These are phyloP conservation scores for Arxiozyma slooffiae DNA, from an alignment of 1,139 yeast species.

Conservation along the genomic window DNA sequence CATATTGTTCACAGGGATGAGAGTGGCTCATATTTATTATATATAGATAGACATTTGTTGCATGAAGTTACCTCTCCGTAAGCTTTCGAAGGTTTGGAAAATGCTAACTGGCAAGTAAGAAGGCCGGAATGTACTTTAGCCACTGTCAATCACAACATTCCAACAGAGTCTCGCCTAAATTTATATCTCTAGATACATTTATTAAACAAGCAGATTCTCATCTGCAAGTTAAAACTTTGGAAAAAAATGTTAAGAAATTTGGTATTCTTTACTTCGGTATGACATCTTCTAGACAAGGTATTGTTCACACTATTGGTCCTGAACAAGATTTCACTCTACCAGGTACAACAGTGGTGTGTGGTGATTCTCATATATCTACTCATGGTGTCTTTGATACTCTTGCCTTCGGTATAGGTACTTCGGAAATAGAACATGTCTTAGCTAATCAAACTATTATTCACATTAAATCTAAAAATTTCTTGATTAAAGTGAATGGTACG, in stretches of 20 bases:
- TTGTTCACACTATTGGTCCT: constrained; percentile 96
- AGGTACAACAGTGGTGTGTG: constrained; percentile 97
- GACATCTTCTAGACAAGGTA: constrained; percentile 91
- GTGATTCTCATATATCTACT: constrained; percentile 96
- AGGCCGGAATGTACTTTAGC: constrained; percentile 92
- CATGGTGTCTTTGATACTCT: constrained; percentile 98
- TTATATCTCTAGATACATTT: constrained; percentile 67
- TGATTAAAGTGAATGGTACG: constrained; percentile 74
- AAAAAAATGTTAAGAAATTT: constrained; percentile 83
- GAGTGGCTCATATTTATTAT: constrained; percentile 73
- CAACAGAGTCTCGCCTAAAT: constrained; percentile 75
- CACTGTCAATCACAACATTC: constrained; percentile 96
- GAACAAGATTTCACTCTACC: constrained; percentile 98
- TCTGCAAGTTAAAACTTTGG: constrained; percentile 84
- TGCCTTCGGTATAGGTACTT: constrained; percentile 98
- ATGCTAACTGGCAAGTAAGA: constrained; percentile 81
- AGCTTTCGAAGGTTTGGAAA: constrained; percentile 89
- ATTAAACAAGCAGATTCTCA: constrained; percentile 87
- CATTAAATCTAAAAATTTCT: constrained; percentile 90
- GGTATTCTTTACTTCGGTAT: constrained; percentile 89
- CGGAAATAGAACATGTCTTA: constrained; percentile 95
- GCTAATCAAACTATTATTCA: constrained; percentile 96
- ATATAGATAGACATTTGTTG: constrained; percentile 91
- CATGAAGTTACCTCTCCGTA: constrained; percentile 99
- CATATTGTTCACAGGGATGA: constrained; percentile 87